These are phyloP conservation scores for Naganishia kalamii DNA, from an alignment of 768 basidiomycete genomes.

Conservation along the genomic window DNA sequence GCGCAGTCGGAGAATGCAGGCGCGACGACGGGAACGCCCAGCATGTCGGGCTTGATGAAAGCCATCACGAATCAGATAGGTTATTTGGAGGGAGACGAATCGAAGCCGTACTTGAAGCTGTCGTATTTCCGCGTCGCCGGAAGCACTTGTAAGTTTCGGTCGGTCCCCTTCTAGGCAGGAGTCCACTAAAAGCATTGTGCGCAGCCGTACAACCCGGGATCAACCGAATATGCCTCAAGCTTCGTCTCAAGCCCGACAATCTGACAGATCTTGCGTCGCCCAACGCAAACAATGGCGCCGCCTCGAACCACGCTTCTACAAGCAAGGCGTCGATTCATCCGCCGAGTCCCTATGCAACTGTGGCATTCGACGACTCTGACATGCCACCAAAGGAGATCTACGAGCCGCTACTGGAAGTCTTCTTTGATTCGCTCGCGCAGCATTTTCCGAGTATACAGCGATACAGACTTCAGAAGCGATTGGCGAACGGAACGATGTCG, in stretches of 20 bases:
- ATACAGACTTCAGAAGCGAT: conserved; percentile 32
- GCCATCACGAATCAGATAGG: conserved; percentile 26
- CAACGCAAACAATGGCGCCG: conserved; percentile 17
- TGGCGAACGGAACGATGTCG: conserved; percentile 42
- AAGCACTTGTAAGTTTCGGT: conserved; percentile 9
- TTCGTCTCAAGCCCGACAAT: conserved; percentile 30
- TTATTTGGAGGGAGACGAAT: conserved; percentile 41
- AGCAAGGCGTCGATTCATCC: not conserved
- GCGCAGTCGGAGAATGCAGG: not conserved
- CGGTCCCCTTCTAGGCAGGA: not conserved
- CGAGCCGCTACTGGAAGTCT: conserved; percentile 36
- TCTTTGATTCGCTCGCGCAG: conserved; percentile 36
- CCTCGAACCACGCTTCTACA: not conserved
- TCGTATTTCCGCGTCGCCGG: conserved; percentile 42
- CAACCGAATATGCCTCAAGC: conserved; percentile 42
- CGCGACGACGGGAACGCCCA: not conserved
- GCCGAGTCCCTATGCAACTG: not conserved
- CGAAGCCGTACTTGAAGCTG: conserved; percentile 38
- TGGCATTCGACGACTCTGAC: conserved; percentile 24
- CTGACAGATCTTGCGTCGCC: conserved; percentile 24
- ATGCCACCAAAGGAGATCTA: conserved; percentile 38
- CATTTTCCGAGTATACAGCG: conserved; percentile 39
- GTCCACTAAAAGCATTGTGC: not conserved
- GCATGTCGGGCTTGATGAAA: conserved; percentile 11
- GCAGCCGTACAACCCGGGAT: conserved; percentile 45